Percentiles rank a stretch among this genome's conserved stretches.
Evolutionary conservation across 2,329 filamentous ascomycete species (phyloP).

Genomic region (Trichoderma atroviride): DNA sequence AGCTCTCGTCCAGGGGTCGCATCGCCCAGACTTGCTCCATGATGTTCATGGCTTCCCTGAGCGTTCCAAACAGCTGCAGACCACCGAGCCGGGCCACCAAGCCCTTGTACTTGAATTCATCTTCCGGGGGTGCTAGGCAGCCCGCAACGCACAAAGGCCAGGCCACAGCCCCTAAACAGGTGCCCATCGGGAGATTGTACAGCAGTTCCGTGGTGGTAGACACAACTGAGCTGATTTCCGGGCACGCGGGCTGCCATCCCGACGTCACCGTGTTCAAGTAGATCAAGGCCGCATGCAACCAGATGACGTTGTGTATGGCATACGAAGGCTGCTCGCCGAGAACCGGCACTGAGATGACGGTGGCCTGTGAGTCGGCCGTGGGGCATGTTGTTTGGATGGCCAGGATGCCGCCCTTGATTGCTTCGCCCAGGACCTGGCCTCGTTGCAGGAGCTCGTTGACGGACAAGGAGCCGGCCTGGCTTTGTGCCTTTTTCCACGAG

Average conservation of each 20-base stretch:
- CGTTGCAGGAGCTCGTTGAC: slow-evolving; percentile 50
- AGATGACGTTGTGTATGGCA: slow-evolving; percentile 44
- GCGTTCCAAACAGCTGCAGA: slow-evolving; percentile 50
- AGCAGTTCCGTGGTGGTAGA: slow-evolving; percentile 42
- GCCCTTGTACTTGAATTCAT: slow-evolving; percentile 47
- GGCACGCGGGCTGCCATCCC: slow-evolving; percentile 53
- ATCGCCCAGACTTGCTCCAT: slow-evolving; percentile 52
- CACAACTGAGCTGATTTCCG: slow-evolving; percentile 45
- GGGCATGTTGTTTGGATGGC: slow-evolving; percentile 33
- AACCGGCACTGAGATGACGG: slow-evolving; percentile 29
- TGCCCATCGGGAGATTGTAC: slow-evolving; percentile 35
- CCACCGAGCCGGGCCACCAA: slow-evolving; percentile 47
- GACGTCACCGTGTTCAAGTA: slow-evolving; percentile 54
- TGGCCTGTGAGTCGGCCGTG: background rate
- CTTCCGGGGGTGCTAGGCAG: slow-evolving; percentile 43
- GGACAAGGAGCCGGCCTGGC: slow-evolving; percentile 48
- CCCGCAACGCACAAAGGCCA: slow-evolving; percentile 49
- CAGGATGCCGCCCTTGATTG: slow-evolving; percentile 40
- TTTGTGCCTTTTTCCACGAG: slow-evolving; percentile 57
- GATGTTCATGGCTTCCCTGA: slow-evolving; percentile 47
- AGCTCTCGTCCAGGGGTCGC: slow-evolving; percentile 45
- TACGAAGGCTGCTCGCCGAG: slow-evolving; percentile 32
- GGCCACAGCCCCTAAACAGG: slow-evolving; percentile 42
- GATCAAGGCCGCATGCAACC: slow-evolving; percentile 51
- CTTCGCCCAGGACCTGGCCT: slow-evolving; percentile 45